Percentiles rank a stretch among this genome's conserved stretches.
Evolutionary conservation across 768 basidiomycete genomes (phyloP).

Genomic region (Pleurotus sapidus): DNA sequence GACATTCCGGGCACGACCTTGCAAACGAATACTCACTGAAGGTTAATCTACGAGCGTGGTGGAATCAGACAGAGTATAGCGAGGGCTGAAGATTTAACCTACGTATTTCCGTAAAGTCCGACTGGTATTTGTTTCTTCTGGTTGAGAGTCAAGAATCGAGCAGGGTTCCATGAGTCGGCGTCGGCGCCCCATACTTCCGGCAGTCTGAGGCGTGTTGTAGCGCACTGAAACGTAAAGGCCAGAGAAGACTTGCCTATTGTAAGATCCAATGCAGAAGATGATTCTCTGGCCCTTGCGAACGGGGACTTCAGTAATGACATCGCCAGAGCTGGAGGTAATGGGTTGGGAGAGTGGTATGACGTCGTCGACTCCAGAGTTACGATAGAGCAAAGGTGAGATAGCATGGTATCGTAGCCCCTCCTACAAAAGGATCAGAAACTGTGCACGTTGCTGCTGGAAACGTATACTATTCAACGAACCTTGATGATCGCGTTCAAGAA

Average conservation of each 20-base stretch:
- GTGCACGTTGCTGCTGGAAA: background rate
- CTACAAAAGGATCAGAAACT: constrained; percentile 12
- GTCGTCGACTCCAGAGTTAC: constrained; percentile 5
- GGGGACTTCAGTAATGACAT: constrained; percentile 28
- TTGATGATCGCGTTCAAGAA: constrained; percentile 45
- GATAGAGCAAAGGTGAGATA: constrained; percentile 17
- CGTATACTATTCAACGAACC: constrained; percentile 20
- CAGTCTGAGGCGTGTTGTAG: constrained; percentile 13
- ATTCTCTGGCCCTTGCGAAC: constrained; percentile 40
- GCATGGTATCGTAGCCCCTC: constrained; percentile 29
- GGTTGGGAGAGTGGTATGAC: constrained; percentile 43
- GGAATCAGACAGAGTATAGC: no score
- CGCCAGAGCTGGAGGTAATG: constrained; percentile 32
- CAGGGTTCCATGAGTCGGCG: constrained; percentile 36
- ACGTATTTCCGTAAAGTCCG: constrained; percentile 31
- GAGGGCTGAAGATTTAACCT: constrained; percentile 8
- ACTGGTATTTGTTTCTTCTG: constrained; percentile 25
- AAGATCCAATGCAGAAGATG: constrained; percentile 27
- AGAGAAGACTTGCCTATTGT: background rate
- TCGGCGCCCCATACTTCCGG: constrained; percentile 38
- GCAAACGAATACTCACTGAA: constrained; percentile 12
- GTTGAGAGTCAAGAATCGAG: constrained; percentile 32
- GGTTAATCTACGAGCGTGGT: constrained; percentile 14
- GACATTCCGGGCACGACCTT: background rate
- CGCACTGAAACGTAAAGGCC: no score